A percentile compares a stretch with the other conserved stretches of the same genome.
These are phyloP conservation scores for Moricandia moricandioides DNA, from an alignment of 345 rosid species.

Conservation along the genomic window DNA sequence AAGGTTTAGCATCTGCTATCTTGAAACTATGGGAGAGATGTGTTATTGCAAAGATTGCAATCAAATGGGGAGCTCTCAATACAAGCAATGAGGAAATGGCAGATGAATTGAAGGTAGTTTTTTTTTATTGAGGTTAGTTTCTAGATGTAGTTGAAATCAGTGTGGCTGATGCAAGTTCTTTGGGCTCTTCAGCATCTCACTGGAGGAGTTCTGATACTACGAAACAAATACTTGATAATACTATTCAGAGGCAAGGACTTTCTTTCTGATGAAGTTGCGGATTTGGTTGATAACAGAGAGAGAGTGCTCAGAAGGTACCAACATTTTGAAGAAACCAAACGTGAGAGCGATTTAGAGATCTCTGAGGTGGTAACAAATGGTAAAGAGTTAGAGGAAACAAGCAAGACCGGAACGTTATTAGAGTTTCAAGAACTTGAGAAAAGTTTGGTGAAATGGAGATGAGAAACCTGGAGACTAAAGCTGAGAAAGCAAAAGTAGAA, in stretches of 20 bases:
- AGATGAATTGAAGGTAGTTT: slow-evolving; percentile 59
- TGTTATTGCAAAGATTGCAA: slow-evolving; percentile 71
- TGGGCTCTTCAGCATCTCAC: slow-evolving; percentile 57
- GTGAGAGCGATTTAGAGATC: slow-evolving; percentile 48
- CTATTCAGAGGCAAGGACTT: slow-evolving; percentile 86
- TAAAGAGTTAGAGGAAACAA: slow-evolving; percentile 39
- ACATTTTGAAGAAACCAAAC: slow-evolving; percentile 60
- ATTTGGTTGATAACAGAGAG: slow-evolving; percentile 62
- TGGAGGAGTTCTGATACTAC: slow-evolving; percentile 72
- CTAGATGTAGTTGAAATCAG: neutral
- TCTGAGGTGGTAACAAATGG: slow-evolving; percentile 35
- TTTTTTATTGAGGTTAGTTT: neutral
- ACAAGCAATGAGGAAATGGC: slow-evolving; percentile 83
- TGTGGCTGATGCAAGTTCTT: slow-evolving; percentile 13
- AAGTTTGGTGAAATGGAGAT: slow-evolving; percentile 41
- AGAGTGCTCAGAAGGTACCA: slow-evolving; percentile 52
- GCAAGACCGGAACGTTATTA: slow-evolving; percentile 59
- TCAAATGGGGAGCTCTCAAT: slow-evolving; percentile 81
- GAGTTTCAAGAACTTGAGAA: slow-evolving; percentile 59
- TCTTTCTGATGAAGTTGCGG: slow-evolving; percentile 53
- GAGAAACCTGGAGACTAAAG: slow-evolving; percentile 45
- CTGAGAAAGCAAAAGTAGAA: slow-evolving; percentile 52
- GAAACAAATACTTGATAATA: slow-evolving; percentile 69
- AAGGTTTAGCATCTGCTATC: slow-evolving; percentile 81
- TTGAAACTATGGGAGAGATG: slow-evolving; percentile 76